Evolutionary conservation across 192 early-diverging fungal species (phyloP).

Genomic region (Phycomyces nitens): DNA sequence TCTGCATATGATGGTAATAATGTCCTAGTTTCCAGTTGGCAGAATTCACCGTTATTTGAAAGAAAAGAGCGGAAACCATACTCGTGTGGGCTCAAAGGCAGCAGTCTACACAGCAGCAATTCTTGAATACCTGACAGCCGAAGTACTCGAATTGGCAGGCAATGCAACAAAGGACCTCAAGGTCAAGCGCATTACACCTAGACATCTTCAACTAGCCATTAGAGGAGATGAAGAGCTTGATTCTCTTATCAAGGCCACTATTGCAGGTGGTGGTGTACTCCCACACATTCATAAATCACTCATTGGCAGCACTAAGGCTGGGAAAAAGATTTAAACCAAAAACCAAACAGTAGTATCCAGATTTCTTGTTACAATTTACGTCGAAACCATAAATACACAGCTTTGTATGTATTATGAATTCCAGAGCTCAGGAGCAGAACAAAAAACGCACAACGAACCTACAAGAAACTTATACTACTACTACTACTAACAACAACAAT

Average conservation of each 20-base stretch:
- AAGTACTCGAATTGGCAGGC: conserved; percentile 89
- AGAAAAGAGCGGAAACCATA: conserved; percentile 71
- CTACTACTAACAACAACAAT: no score
- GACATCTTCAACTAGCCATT: conserved; percentile 89
- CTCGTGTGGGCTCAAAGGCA: conserved; percentile 85
- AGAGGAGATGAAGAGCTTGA: conserved; percentile 92
- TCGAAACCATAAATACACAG: no score
- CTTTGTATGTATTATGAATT: no score
- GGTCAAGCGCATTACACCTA: conserved; percentile 85
- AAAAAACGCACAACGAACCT: no score
- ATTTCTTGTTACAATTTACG: not conserved
- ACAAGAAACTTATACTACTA: no score
- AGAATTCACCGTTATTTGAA: conserved; percentile 93
- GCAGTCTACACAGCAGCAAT: conserved; percentile 91
- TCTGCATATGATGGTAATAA: not conserved
- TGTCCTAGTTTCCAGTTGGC: conserved; percentile 80
- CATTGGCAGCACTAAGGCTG: conserved; percentile 47
- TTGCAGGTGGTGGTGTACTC: conserved; percentile 84
- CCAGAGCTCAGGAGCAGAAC: no score
- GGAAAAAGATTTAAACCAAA: conserved; percentile 36
- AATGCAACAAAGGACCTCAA: conserved; percentile 90
- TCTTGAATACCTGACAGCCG: conserved; percentile 89
- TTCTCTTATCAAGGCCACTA: conserved; percentile 83
- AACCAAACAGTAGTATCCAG: not conserved
- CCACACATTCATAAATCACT: conserved; percentile 68